phyloP scores from a whole-genome alignment of 2,329 filamentous ascomycete species.

The Cytospora piceae region DNA sequence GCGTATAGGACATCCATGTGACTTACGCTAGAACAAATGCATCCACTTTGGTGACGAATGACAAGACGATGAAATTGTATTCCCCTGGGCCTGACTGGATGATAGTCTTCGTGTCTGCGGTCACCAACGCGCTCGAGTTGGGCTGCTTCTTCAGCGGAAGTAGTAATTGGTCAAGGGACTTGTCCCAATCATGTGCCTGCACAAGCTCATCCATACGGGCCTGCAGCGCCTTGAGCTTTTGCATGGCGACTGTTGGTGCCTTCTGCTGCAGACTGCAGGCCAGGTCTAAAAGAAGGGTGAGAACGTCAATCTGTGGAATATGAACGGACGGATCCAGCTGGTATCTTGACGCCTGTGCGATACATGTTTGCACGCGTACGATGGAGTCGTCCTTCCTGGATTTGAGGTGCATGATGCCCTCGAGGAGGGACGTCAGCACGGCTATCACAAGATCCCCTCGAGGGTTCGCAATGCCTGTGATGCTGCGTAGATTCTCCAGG shows the following conservation, averaged over 20 bases:
- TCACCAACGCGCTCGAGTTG: conserved; percentile 55
- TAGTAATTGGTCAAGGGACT: conserved; percentile 52
- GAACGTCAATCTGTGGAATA: conserved; percentile 67
- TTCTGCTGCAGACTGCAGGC: conserved; percentile 70
- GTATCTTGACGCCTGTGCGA: conserved; percentile 73
- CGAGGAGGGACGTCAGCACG: conserved; percentile 67
- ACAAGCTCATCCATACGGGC: conserved; percentile 61
- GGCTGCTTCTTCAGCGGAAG: conserved; percentile 60
- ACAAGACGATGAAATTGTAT: conserved; percentile 61
- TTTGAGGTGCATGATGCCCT: conserved; percentile 71
- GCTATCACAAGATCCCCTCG: conserved; percentile 67
- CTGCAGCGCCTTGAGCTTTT: conserved; percentile 67
- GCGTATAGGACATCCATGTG: not conserved
- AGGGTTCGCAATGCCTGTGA: conserved; percentile 61
- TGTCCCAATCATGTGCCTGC: conserved; percentile 49
- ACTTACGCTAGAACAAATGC: conserved; percentile 59
- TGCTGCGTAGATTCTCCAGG: conserved; percentile 69
- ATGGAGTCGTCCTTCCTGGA: conserved; percentile 66
- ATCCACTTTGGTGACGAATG: conserved; percentile 64
- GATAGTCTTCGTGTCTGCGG: conserved; percentile 59
- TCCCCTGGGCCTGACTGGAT: conserved; percentile 52
- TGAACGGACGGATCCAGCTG: conserved; percentile 68
- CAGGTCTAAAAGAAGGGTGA: conserved; percentile 71
- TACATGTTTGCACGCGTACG: conserved; percentile 72
- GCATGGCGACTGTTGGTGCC: conserved; percentile 56